Conservation (phyloP, 2,329 filamentous ascomycete genomes). For the Paecilomyces dactylethromorphus region DNA sequence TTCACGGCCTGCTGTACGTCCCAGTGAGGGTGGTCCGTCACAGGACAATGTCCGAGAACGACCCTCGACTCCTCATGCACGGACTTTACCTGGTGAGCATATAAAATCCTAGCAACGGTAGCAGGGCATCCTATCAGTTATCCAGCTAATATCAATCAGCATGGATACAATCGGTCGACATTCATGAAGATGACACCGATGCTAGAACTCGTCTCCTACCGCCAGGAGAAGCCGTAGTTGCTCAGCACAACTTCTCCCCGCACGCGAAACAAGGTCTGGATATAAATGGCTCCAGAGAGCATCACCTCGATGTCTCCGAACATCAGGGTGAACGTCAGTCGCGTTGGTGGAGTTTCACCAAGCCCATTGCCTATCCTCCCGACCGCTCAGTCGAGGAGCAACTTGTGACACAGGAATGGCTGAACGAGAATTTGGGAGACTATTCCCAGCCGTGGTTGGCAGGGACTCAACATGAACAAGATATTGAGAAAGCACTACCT, state of each 20-base stretch:
- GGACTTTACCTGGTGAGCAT: slow-evolving; percentile 33
- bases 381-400: slow-evolving; percentile 30
- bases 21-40: slow-evolving; percentile 1
- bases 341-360: slow-evolving; percentile 41
- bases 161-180: slow-evolving; percentile 39
- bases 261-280: slow-evolving; percentile 20
- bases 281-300: slow-evolving; percentile 6
- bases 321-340: slow-evolving; percentile 27
- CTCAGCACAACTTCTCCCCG: slow-evolving; percentile 41
- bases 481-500: slow-evolving; percentile 42
- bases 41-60: background rate
- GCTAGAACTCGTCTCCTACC: slow-evolving; percentile 29
- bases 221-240: slow-evolving; percentile 34
- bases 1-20: slow-evolving; percentile 12
- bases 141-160: slow-evolving; percentile 16
- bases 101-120: background rate
- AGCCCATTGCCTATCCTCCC: slow-evolving; percentile 35
- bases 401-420: slow-evolving; percentile 39
- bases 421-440: slow-evolving; percentile 38
- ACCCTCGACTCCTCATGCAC: slow-evolving; percentile 8
- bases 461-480: slow-evolving; percentile 40
- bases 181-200: slow-evolving; percentile 29
- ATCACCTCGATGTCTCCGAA: slow-evolving; percentile 4
- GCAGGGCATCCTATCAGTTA: background rate
- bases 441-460: slow-evolving; percentile 44